Evolutionary conservation across 1,284 basidiomycete genomes (phyloP), one percentile per base, ranked within the genome.

Genomic region (Anthracocystis panici-leucophaei): DNA sequence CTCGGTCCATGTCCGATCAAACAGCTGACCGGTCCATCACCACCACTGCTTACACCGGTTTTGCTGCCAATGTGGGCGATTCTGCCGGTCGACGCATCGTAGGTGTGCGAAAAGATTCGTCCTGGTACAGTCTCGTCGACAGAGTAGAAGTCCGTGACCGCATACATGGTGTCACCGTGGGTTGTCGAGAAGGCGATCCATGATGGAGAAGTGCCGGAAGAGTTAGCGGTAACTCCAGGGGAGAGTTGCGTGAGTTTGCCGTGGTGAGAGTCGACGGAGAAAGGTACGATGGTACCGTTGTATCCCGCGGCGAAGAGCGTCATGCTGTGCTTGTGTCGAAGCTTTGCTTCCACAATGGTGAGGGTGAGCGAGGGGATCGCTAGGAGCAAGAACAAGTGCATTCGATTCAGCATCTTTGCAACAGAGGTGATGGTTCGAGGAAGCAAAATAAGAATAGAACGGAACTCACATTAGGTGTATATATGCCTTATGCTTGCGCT

Each of bases 281-380:
- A 71, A 1, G 73, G 73, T 12, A 67, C 50, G 33, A 75, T 71
- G 18, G 61, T 67, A 14, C 67, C 67, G 55, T 57, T 62, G 46
- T 71, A 75, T 2, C 64, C 68, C 0, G 73, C 68, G 9, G 61
- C 58, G 46, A 75, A 64, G 21, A 75, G 45, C 11, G 56, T 62
- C 64, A 71, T 70, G 1, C 33, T 64, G 56, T 29, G 52, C 9
- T 4, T 9, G 16, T 21, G n/a, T n/a, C n/a, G n/a, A n/a, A 6
- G 33, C 27, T 27, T 27, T 16, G 35, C 12, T 16, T 38, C 3
- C 4, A 6, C 11, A 3, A 18, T 23, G 23, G 41, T 16, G 40
- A 35, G 11, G 16, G 31, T 16, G 3, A 62, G 42, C 20, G 9
- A 40, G 18, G 52, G 35, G 6, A 46, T 6, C 12, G 44, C 58